Conservation (phyloP, 768 basidiomycete genomes). For the Pisolithus microcarpus region DNA sequence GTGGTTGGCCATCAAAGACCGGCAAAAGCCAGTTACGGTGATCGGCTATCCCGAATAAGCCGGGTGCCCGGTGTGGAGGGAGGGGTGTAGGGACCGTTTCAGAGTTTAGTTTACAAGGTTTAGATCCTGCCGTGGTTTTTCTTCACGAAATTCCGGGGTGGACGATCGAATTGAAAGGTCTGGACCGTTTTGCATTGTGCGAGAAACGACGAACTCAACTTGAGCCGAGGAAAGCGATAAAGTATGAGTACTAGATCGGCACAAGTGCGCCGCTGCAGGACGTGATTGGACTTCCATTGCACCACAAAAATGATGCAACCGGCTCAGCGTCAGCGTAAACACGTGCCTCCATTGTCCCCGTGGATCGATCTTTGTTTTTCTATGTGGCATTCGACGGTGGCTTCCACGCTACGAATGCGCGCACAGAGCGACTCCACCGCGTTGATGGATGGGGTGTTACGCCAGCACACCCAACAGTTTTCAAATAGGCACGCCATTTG, state of each 20-base stretch:
- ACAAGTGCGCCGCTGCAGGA: background rate
- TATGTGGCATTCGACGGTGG: slow-evolving; percentile 14
- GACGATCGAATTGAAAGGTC: too few species aligned
- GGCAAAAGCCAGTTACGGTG: too few species aligned
- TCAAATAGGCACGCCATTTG: slow-evolving; percentile 37
- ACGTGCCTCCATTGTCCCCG: background rate
- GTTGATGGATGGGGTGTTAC: slow-evolving; percentile 6
- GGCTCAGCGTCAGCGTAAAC: too few species aligned
- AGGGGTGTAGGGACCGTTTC: background rate
- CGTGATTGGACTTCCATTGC: background rate
- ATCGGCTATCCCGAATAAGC: too few species aligned
- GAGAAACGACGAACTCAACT: too few species aligned
- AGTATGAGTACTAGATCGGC: background rate
- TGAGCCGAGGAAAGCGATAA: background rate
- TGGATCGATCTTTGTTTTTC: background rate
- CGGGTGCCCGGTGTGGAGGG: too few species aligned
- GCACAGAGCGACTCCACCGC: slow-evolving; percentile 47
- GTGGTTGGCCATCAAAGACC: background rate
- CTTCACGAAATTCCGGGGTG: too few species aligned
- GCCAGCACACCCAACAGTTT: background rate
- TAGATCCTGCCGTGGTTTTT: background rate
- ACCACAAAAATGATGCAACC: too few species aligned
- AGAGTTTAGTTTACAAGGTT: background rate
- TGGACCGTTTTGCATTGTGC: too few species aligned
- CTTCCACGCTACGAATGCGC: slow-evolving; percentile 57